Evolutionary conservation across 192 early-diverging fungal genomes (phyloP), one percentile per base, ranked within the genome.

Genomic region (Gonapodya prolifera): DNA sequence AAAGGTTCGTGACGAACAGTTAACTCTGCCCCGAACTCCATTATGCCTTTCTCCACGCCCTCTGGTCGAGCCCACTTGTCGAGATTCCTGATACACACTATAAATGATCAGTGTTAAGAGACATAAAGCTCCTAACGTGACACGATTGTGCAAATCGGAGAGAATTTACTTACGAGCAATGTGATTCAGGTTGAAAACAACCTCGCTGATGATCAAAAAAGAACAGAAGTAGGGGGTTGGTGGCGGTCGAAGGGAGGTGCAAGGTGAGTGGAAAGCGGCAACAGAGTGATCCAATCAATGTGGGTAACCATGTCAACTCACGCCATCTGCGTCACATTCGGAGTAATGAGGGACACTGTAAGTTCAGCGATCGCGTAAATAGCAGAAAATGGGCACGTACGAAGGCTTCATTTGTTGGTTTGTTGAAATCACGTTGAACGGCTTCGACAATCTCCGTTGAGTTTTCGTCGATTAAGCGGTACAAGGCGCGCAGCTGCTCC

Each of bases 1-100:
- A 91, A 82, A 1, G 97, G 95, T 28, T 94, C 92, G 0, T 80
- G 61, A 16, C 79, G 77, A n/a, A 84, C 78, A 61, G 83, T 77
- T 30, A 34, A 32, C 32, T 28, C 32, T 31, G 70, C 78, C 18
- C 33, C 31, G n/a, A 61, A 13, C 8, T 76, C 28, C 8, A n/a
- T 23, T 29, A 77, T 30, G 2, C 73, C 73, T 1, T 23, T 32
- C n/a, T 75, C 73, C 23, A 85, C 80, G 33, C 79, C 45, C 8
- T 87, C 80, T 2, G 88, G 85, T 61, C 82, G 81, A 8, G 85
- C 83, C 83, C 91, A 87, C 35, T 79, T 78, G 61, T 92, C 88
- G 1, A 94, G 71, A 61, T 61, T 61, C 23, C 23, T 23, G 23
- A 61, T n/a, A n/a, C n/a, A n/a, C n/a, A n/a, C n/a, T n/a, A n/a